Base-by-base conservation (phyloP, 1,284 basidiomycete genomes). In the Puccinia polysora region DNA sequence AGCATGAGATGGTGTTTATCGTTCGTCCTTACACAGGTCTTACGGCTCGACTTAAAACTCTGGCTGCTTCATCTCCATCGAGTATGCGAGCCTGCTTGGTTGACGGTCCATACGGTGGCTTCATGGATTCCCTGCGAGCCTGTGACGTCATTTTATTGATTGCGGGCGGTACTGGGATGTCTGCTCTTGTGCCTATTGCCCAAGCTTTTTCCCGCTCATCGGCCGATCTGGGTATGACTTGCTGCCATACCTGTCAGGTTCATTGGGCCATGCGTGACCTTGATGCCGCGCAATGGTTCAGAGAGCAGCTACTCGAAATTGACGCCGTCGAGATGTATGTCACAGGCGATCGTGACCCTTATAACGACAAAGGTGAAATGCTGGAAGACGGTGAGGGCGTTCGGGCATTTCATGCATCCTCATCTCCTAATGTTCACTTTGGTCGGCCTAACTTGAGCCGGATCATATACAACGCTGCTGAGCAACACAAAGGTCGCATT, bases 61-160 rank as follows among this genome's bases (percentile, higher is more conserved):
- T 75, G 47, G 78, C 77, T 0, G 14, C 14, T 38, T 70, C n/a
- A 63, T 32, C 73, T 34, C 23, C 34, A 56, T n/a, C 47, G 8
- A n/a, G 34, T 23, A 14, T 20, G 52, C 74, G 78, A 55, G 75
- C 77, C 1, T 80, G 82, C 1, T 72, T 81, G 20, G 71, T 82
- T 20, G 82, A 83, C 65, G 82, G 82, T 0, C 82, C 82, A 14
- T 83, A 82, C 70, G 81, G 81, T 23, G 81, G 81, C 1, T 62
- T 81, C 15, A 76, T 78, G 56, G 77, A 76, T 2, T 75, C 77
- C n/a, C 60, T 82, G 43, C 67, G 75, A 34, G 73, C 74, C 0
- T 81, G 80, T 52, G 79, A 82, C 52, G 70, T 76, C 2, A 79
- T 82, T 10, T 70, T 81, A 14, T 75, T 83, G 1, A 74, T 83